phyloP scores from a whole-genome alignment of 441 rosid genomes.

The Populus trichocarpa region DNA sequence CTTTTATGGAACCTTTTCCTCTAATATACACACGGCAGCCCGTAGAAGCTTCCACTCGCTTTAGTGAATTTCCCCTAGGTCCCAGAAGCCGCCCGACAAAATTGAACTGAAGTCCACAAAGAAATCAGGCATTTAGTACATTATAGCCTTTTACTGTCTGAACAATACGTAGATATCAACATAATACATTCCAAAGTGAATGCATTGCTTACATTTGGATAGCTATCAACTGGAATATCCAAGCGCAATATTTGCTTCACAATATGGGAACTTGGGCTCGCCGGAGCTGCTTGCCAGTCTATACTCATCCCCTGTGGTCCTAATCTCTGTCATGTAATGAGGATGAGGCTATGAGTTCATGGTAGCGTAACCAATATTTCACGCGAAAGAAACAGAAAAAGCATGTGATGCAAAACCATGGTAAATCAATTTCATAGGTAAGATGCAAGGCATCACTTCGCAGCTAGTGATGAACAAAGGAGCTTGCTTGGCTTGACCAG shows the following conservation, averaged over 20 bases:
- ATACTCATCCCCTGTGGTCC: slow-evolving; percentile 73
- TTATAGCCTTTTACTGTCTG: background rate
- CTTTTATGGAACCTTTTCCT: slow-evolving; percentile 91
- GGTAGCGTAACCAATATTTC: background rate
- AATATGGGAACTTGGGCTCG: slow-evolving; percentile 71
- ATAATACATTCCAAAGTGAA: background rate
- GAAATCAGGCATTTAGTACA: slow-evolving; percentile 9
- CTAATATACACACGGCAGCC: slow-evolving; percentile 86
- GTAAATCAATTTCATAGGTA: background rate
- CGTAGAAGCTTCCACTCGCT: slow-evolving; percentile 76
- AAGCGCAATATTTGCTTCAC: slow-evolving; percentile 82
- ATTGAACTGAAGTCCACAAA: slow-evolving; percentile 55
- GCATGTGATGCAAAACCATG: background rate
- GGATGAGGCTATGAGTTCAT: background rate
- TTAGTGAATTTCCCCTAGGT: slow-evolving; percentile 74
- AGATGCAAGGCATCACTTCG: background rate
- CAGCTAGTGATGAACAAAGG: background rate
- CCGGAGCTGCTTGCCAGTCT: slow-evolving; percentile 90
- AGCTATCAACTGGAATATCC: slow-evolving; percentile 85
- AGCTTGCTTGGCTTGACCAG: background rate
- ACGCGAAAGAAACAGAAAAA: background rate
- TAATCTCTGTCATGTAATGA: slow-evolving; percentile 44
- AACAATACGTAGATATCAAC: background rate
- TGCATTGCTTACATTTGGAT: slow-evolving; percentile 48
- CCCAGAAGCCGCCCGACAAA: slow-evolving; percentile 84